Base-by-base conservation (phyloP, 2,329 filamentous ascomycete genomes). In the Rhexocercosporidium sp. region DNA sequence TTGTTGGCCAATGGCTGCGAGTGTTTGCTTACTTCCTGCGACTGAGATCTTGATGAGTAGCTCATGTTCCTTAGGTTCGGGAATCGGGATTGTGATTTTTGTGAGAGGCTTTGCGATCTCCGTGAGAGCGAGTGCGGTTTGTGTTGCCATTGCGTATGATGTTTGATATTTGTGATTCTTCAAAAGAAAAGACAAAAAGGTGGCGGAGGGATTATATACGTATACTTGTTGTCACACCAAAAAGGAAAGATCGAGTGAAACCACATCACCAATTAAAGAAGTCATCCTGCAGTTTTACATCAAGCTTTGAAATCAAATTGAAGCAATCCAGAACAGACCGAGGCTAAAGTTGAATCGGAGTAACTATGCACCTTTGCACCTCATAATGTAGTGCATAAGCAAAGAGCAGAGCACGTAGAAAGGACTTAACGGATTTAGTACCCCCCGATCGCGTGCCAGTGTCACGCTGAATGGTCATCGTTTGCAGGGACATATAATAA, bases 21-120 rank as follows among this genome's bases (percentile, higher is more conserved):
- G 22, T n/a, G 14, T n/a, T 49, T n/a, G 66, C 67, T 25, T 25
- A 68, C 69, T 47, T 14, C 76, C 78, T 29, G 74, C 76, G 16
- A 79, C 74, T 2, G 73, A 77, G 29, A 82, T 74, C 54, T 77
- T 79, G 61, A 83, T 41, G 3, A 78, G 78, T 14, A 82, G 70
- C 68, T 82, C 72, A 56, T 74, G 69, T 27, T 70, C 63, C 18
- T 71, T 74, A 6, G 79, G 78, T 25, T 75, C 66, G 6, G 76
- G 78, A 44, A 79, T 70, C 25, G 75, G 71, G 4, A 69, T 51
- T 29, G 73, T 65, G 14, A 59, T 64, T 37, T 70, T 62, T 6
- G 64, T 61, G 16, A 77, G 61, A 5, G 75, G 75, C 62, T 75
- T 74, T 27, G 71, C 74, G 27, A 75, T 37, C 51, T 73, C 73